Evolutionary conservation across 768 basidiomycete genomes (phyloP), one percentile per base, ranked within the genome.

Genomic region (Mycena leptocephala): DNA sequence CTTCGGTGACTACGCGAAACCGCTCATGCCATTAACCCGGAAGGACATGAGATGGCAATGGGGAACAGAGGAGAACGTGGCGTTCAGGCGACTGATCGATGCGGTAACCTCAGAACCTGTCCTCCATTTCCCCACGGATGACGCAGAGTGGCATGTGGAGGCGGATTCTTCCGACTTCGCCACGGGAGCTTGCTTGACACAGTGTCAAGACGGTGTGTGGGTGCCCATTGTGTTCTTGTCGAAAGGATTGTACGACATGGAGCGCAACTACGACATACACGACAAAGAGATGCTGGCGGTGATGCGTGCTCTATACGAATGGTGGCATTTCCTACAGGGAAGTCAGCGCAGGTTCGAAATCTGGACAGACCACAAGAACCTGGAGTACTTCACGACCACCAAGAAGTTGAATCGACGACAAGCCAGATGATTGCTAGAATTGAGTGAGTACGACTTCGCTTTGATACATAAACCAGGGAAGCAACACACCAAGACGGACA

Each of bases 141-240:
- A 80, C 80, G 33, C 72, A 46, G 0, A 76, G 0, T 85, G 81
- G 71, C 58, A 74, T 22, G 75, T 87, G 0, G 81, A 86, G 80
- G 74, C 76, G 39, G 28, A 55, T 14, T 55, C 53, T 26, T 55
- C 53, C 2, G 53, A 55, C 13, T 82, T 70, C 18, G 86, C 85
- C 0, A 76, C 80, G 10, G 87, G 84, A 24, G 84, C 82, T 11
- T 82, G 87, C 0, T 70, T 88, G 0, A 76, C 80, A 0, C 87
- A 89, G 73, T 75, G 35, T n/a, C 33, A 56, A 1, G 70, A 83
- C 32, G 67, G 81, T 22, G 55, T 67, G 2, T 84, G 82, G 80
- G 82, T 83, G n/a, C 87, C 88, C 0, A 79, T 89, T 6, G 84
- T 82, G 0, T 90, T 83, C 66, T 72, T 81, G 0, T 88, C 84